Evolutionary conservation across 768 basidiomycete species (phyloP), one percentile per base, ranked within the genome.

Genomic region (Trametopsis cervina): DNA sequence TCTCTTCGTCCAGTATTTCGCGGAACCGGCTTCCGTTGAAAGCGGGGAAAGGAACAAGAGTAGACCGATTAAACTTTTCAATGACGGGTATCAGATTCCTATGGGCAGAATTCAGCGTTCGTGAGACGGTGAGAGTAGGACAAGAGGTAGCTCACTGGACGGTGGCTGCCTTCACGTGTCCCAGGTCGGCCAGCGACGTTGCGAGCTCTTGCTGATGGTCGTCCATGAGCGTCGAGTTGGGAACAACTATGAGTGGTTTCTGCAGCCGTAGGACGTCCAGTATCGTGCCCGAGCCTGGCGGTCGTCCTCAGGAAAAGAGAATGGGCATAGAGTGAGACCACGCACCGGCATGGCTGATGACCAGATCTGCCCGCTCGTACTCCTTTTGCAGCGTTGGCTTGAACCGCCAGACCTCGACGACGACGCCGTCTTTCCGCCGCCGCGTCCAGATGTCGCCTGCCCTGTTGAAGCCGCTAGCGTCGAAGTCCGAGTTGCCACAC

Each of bases 161-260:
- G 12, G 71, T 75, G 1, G 81, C 73, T 20, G 78, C 66, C 50
- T 64, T 73, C 40, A 92, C 66, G 65, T 89, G 72, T 4, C 76
- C 74, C 27, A 78, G 71, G 15, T 61, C 63, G 13, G 72, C 71
- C 46, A 99, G 69, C 11, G 81, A 78, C 35, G 73, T 65, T 0
- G 95, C 91, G 4, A 99, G 72, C 59, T 99, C 91, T 46, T 81
- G 73, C 70, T 99, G 95, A 60, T 99, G 95, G 62, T 96, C 89
- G 63, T 96, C 85, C 63, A 94, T 76, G 24, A 99, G 69, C 0
- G 88, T 85, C 37, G 82, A 70, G 63, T 99, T 99, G 10, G 93
- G 93, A 2, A 96, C 82, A 3, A 89, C 85, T 54, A 99, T 83
- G 54, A 99, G 69, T 5, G 79, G 76, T 59, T 86, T 91, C 40